Evolutionary conservation across 192 early-diverging fungal genomes (phyloP), one percentile per base, ranked within the genome.

Genomic region (Coemansia sp.): DNA sequence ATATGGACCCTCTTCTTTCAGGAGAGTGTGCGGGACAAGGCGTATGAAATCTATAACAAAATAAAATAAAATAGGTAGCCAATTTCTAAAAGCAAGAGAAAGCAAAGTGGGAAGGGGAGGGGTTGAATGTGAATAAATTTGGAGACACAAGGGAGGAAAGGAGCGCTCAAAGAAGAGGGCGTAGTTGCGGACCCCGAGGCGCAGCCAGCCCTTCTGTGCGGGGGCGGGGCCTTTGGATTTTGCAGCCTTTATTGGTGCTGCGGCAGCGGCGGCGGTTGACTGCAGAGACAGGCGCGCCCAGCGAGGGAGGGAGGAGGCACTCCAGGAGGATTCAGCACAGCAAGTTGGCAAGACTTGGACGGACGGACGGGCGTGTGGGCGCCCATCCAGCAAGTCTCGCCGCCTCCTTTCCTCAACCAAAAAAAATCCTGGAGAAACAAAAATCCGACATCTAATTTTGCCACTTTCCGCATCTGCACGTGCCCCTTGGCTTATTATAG

Each of bases 111-210:
- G 22, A 6, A 60, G 2, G 35, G 46, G 47, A 27, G 15, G 51
- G 27, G 51, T 15, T 29, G 51, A 54, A 54, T 54, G 12, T 32
- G 51, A 54, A 31, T 25, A 54, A 54, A 54, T 32, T 54, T 32
- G n/a, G 39, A 65, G 12, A 40, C 39, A 22, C 25, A 20, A 38
- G 36, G 54, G 37, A 27, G 35, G 35, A 39, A 39, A 54, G 24
- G 11, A 20, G 36, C 11, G 62, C 5, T 29, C 32, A 43, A 40
- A 61, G 42, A 43, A 43, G 25, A 25, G 27, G 6, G 51, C 51
- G 29, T n/a, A 31, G 51, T 15, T 35, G 51, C 51, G 29, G 51
- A 54, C 51, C 45, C 22, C 29, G 15, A 27, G 27, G 47, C 47
- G 47, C 47, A 51, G 47, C 25, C 47, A 51, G 47, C 22, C 14